These are phyloP conservation scores for Phialocephala sp. DNA, from an alignment of 2,329 filamentous ascomycete genomes.

Conservation along the genomic window DNA sequence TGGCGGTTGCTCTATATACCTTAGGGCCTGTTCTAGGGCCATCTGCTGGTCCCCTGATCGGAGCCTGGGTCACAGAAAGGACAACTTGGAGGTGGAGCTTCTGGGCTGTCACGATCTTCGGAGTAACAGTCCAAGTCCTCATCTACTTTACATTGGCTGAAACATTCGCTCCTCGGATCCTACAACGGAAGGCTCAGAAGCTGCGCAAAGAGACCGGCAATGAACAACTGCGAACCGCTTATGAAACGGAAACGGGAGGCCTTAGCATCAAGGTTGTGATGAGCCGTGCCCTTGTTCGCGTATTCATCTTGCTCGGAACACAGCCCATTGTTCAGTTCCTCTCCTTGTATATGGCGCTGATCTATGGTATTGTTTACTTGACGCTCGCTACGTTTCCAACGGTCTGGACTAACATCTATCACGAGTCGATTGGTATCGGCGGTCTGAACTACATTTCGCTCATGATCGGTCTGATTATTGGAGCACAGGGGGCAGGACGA, in stretches of 20 bases:
- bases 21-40: constrained; percentile 66
- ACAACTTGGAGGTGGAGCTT: constrained; percentile 60
- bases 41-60: constrained; percentile 52
- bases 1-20: constrained; percentile 42
- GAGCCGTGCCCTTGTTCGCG: not conserved
- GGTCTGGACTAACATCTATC: not conserved
- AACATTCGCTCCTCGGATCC: constrained; percentile 53
- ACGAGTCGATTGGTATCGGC: not conserved
- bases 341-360: not conserved
- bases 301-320: not conserved
- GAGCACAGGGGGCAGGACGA: constrained; percentile 22
- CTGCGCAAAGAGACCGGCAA: constrained; percentile 53
- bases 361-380: not conserved
- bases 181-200: constrained; percentile 50
- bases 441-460: not conserved
- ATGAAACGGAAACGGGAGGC: constrained; percentile 20
- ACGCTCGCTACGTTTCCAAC: not conserved
- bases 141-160: constrained; percentile 54
- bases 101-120: constrained; percentile 53
- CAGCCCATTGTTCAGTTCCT: not conserved
- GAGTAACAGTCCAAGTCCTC: constrained; percentile 48
- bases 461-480: not conserved
- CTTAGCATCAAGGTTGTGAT: not conserved
- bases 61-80: constrained; percentile 50
- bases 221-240: too few relatives aligned